These are phyloP conservation scores for Yamadazyma diddensiae DNA, from an alignment of 1,139 yeast species.

Conservation along the genomic window DNA sequence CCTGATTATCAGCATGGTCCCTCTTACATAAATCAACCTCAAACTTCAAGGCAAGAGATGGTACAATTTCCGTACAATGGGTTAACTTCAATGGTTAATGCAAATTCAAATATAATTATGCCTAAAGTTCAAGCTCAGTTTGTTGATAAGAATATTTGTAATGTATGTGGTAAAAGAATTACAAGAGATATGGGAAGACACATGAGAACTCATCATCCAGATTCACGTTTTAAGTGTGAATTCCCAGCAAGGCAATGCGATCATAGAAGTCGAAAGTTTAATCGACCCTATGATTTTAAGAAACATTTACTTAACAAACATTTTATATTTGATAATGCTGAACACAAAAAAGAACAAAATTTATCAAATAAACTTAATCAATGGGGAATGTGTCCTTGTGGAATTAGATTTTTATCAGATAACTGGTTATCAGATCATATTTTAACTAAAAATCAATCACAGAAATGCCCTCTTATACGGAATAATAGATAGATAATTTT, in stretches of 20 bases:
- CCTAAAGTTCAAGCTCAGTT: slow-evolving; percentile 37
- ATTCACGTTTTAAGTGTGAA: slow-evolving; percentile 57
- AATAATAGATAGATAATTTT: neutral
- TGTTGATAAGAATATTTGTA: slow-evolving; percentile 38
- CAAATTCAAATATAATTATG: slow-evolving; percentile 30
- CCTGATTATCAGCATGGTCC: too few species aligned
- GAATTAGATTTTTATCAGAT: slow-evolving; percentile 45
- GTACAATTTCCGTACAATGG: slow-evolving; percentile 29
- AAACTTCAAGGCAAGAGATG: too few species aligned
- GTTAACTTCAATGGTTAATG: slow-evolving; percentile 39
- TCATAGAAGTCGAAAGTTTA: slow-evolving; percentile 62
- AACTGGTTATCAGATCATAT: slow-evolving; percentile 61
- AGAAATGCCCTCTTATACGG: slow-evolving; percentile 28
- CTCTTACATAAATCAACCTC: too few species aligned
- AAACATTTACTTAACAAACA: slow-evolving; percentile 65
- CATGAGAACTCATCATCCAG: slow-evolving; percentile 59
- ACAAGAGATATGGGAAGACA: slow-evolving; percentile 65
- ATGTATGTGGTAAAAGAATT: slow-evolving; percentile 55
- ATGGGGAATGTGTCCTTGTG: slow-evolving; percentile 60
- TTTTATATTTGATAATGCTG: slow-evolving; percentile 51
- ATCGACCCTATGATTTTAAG: slow-evolving; percentile 68
- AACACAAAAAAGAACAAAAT: slow-evolving; percentile 48
- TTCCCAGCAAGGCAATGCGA: slow-evolving; percentile 55
- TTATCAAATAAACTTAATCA: slow-evolving; percentile 52
- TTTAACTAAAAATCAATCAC: slow-evolving; percentile 26